A percentile compares a stretch with the other conserved stretches of the same genome.
These are phyloP conservation scores for Neonectria hederae DNA, from an alignment of 2,329 filamentous ascomycete genomes.

Conservation along the genomic window DNA sequence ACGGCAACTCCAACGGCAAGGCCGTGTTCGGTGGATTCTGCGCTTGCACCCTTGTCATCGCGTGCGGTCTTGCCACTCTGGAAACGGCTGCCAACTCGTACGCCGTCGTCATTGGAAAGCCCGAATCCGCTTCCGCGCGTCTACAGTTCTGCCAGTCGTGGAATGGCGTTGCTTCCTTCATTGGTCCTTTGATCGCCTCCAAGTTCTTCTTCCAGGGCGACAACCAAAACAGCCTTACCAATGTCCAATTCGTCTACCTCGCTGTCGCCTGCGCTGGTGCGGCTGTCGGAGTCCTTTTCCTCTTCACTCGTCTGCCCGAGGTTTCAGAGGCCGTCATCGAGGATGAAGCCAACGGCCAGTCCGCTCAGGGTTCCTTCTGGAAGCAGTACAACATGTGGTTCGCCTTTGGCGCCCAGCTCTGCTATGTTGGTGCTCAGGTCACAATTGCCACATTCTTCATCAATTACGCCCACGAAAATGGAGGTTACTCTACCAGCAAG, in stretches of 20 bases:
- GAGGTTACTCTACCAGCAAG: constrained; percentile 58
- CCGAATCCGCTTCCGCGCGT: constrained; percentile 14
- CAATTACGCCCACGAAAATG: constrained; percentile 73
- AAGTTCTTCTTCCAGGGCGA: constrained; percentile 75
- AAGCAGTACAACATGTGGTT: constrained; percentile 82
- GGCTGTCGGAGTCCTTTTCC: constrained; percentile 71
- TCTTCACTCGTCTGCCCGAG: constrained; percentile 74
- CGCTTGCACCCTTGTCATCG: constrained; percentile 76
- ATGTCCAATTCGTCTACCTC: constrained; percentile 81
- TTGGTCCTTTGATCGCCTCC: constrained; percentile 77
- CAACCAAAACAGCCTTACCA: constrained; percentile 65
- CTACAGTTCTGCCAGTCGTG: constrained; percentile 75
- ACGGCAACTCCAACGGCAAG: constrained; percentile 29
- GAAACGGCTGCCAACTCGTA: constrained; percentile 81
- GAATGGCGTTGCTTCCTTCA: constrained; percentile 77
- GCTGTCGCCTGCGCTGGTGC: constrained; percentile 75
- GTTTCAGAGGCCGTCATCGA: constrained; percentile 63
- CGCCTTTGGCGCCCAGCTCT: constrained; percentile 79
- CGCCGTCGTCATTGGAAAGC: constrained; percentile 62
- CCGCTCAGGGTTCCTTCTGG: constrained; percentile 68
- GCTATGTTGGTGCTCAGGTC: constrained; percentile 79
- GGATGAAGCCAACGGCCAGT: constrained; percentile 58
- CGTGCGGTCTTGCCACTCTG: constrained; percentile 75
- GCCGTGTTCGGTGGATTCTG: constrained; percentile 77
- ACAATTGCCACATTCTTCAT: constrained; percentile 75